Evolutionary conservation across 352 stramenopile genomes (phyloP), one percentile per base, ranked within the genome.

Genomic region (Sclerospora graminicola): DNA sequence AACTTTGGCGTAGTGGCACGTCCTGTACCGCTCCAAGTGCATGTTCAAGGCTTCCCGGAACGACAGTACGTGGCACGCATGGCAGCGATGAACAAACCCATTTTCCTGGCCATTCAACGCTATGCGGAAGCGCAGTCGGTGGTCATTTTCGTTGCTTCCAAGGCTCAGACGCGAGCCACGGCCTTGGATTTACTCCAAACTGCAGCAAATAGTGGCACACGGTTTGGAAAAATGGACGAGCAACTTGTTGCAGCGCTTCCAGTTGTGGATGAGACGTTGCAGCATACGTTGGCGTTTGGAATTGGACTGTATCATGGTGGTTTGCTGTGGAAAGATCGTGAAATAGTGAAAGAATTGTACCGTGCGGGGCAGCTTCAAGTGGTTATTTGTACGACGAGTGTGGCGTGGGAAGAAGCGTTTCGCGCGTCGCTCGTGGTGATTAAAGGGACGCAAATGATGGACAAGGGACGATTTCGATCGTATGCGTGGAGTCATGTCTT

Each of bases 71-170:
- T 96, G 43, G 85, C 94, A 14, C 73, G 95, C 11, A 99, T 99
- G 96, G 90, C 93, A 3, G 98, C 93, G 7, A 99, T 99, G 96
- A 99, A 99, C 69, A 99, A 99, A 40, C 96, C 96, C 5, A 97
- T 90, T 5, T 99, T 98, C 53, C 89, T 95, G 45, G 92, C 95
- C 15, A 98, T 99, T 42, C 92, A 96, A 56, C 69, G 97, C 31
- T 84, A 99, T 51, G 95, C 91, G 28, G 81, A 84, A 0, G 83
- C 74, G 7, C 96, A 98, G 47, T 96, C 95, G 0, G 77, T 82
- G 26, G 75, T 99, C 0, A 94, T 99, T 37, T 99, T 99, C 66
- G 96, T 99, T 41, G 96, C 95, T n/a, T 98, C 94, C 5, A 86
- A 97, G 45, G 82, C 95, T 7, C 95, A 99, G 64, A 99, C 96